Evolutionary conservation across 495 filamentous ascomycete genomes (phyloP).

Genomic region (Delitschia confertaspora): DNA sequence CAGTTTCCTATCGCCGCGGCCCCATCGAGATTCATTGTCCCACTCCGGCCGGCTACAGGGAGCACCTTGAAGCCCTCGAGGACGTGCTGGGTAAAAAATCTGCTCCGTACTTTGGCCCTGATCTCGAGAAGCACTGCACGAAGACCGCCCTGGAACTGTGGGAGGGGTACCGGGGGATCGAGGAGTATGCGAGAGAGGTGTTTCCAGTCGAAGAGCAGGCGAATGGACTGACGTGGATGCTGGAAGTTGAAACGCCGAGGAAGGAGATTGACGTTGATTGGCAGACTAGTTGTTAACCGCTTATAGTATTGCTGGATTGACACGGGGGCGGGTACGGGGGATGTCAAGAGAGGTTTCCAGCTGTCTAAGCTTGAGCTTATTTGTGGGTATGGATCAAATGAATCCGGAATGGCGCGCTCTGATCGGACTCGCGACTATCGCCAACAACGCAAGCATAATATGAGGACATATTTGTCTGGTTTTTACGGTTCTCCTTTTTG

Average conservation of each 20-base stretch:
- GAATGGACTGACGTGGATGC: constrained; percentile 92
- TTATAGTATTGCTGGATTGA: no score
- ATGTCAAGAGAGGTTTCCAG: no score
- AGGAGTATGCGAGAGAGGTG: constrained; percentile 92
- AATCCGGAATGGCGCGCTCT: no score
- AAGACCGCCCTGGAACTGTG: constrained; percentile 68
- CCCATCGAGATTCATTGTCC: constrained; percentile 78
- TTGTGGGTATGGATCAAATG: no score
- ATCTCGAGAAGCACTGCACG: constrained; percentile 53
- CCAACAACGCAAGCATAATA: no score
- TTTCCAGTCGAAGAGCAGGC: constrained; percentile 90
- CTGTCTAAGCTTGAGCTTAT: no score
- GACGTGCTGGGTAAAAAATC: constrained; percentile 51
- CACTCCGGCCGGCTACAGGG: constrained; percentile 79
- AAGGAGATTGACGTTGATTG: constrained; percentile 24
- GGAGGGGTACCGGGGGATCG: constrained; percentile 83
- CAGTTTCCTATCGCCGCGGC: constrained; percentile 64
- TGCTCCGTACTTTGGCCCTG: constrained; percentile 63
- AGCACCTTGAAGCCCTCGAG: constrained; percentile 69
- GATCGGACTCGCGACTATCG: no score
- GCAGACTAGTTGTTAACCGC: constrained; percentile 22
- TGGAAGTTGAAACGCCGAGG: constrained; percentile 36
- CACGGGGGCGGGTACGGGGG: no score
- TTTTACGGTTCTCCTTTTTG: no score
- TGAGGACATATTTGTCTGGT: no score